Evolutionary conservation across 305 asterid genomes (phyloP).

Genomic region (Stenogyne calaminthoides): DNA sequence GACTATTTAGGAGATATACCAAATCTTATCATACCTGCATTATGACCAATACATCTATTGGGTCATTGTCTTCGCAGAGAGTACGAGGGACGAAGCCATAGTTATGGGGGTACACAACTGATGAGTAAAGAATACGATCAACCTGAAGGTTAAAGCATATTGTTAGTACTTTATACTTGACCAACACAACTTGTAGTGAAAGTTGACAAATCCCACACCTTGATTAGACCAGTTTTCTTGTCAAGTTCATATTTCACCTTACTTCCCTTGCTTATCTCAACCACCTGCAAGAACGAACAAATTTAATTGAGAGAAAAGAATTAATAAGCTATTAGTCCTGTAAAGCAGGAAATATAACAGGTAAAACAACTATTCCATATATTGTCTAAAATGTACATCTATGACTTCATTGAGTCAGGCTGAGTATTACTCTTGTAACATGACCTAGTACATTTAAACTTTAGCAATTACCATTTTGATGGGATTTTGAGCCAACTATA

Average conservation of each 20-base stretch:
- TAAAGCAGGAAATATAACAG: slow-evolving; percentile 2
- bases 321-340: not conserved
- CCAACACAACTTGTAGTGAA: slow-evolving; percentile 8
- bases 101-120: slow-evolving; percentile 98
- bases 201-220: slow-evolving; percentile 49
- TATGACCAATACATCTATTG: slow-evolving; percentile 90
- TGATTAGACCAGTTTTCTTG: slow-evolving; percentile 93
- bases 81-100: slow-evolving; percentile 97
- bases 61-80: slow-evolving; percentile 92
- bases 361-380: slow-evolving; percentile 12
- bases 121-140: slow-evolving; percentile 94
- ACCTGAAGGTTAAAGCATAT: slow-evolving; percentile 51
- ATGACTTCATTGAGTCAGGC: not conserved
- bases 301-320: slow-evolving; percentile 3
- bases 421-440: not conserved
- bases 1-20: not conserved
- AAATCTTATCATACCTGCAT: slow-evolving; percentile 72
- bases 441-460: not conserved
- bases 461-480: not conserved
- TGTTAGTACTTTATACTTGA: slow-evolving; percentile 18
- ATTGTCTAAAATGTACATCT: not conserved
- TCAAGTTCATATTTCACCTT: slow-evolving; percentile 98
- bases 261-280: slow-evolving; percentile 92
- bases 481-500: not conserved
- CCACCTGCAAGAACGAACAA: slow-evolving; percentile 59